Evolutionary conservation across 1,139 yeast genomes (phyloP), one percentile per base, ranked within the genome.

Genomic region (Debaryomyces udenii): DNA sequence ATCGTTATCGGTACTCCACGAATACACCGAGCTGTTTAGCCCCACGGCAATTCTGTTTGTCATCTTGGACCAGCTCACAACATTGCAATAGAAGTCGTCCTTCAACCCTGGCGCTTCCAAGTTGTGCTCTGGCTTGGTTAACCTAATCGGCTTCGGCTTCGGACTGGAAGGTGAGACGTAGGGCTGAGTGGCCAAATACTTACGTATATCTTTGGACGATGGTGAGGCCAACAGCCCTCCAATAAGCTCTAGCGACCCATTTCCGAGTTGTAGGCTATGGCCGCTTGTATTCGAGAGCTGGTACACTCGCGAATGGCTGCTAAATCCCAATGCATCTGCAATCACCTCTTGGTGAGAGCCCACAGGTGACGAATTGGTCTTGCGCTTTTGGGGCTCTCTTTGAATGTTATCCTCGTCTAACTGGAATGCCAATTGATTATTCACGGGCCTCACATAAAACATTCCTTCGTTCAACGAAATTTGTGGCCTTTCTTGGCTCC

Each of bases 21-120:
- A 56, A 56, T 79, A 86, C 0, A 81, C 85, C 6, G 74, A 67
- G 2, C 66, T 56, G 0, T 81, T 83, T 28, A 89, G 62, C 0
- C 93, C 97, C 1, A 89, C 91, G 0, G 85, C 86, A 0, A 89
- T 67, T 24, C 69, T 69, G 20, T 74, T 74, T 1, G 79, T 63
- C 18, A 56, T 56, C 3, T 60, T 58, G 0, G 91, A 81, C 96
- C 96, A 89, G 9, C 91, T 78, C 0, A 89, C 77, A 37, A 86
- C 66, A 53, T 87, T 86, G 1, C 89, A 76, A 61, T 90, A 90
- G 57, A 83, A 90, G 58, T 90, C 96, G 55, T 88, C 85, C 44
- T 86, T 68, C 39, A 90, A 62, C 0, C 82, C 81, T 0, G 91
- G 93, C 0, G 95, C 95, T 55, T 84, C 89, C 16, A 88, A 61